Conservation (phyloP, 75 land plant genomes). For the Picea glauca region DNA sequence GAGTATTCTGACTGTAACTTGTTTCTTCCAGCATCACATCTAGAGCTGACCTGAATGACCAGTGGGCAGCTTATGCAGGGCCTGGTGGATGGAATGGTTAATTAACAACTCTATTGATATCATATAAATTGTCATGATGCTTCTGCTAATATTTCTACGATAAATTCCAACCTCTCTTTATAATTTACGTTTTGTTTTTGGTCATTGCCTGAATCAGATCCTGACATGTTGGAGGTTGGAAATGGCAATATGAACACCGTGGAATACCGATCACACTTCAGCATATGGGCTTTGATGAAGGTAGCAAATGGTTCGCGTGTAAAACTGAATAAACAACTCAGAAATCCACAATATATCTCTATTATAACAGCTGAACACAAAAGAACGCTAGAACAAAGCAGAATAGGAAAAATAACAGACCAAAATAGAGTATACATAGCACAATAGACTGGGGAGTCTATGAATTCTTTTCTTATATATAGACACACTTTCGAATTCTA, state of each 20-base stretch:
- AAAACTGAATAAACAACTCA: no score
- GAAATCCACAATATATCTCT: no score
- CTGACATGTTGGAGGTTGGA: conserved; percentile 96
- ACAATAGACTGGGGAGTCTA: not conserved
- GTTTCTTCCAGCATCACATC: conserved; percentile 44
- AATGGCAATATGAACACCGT: conserved; percentile 86
- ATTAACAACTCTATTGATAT: not conserved
- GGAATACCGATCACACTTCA: conserved; percentile 85
- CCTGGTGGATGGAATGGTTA: conserved; percentile 91
- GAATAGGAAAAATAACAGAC: not conserved
- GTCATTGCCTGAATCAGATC: conserved; percentile 49
- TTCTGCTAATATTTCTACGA: not conserved
- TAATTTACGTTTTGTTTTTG: no score
- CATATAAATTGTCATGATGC: no score
- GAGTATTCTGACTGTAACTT: not conserved
- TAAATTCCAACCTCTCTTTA: no score
- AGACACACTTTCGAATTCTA: no score
- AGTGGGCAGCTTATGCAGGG: conserved; percentile 71
- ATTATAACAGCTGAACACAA: no score
- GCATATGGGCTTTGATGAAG: conserved; percentile 91
- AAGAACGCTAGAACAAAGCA: no score
- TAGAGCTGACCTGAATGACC: conserved; percentile 58
- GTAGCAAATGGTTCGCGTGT: conserved; percentile 15
- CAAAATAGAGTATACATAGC: not conserved
- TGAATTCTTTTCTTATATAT: no score